Base-by-base conservation (phyloP, 2,329 filamentous ascomycete genomes). In the Pyrenochaeta sp. region DNA sequence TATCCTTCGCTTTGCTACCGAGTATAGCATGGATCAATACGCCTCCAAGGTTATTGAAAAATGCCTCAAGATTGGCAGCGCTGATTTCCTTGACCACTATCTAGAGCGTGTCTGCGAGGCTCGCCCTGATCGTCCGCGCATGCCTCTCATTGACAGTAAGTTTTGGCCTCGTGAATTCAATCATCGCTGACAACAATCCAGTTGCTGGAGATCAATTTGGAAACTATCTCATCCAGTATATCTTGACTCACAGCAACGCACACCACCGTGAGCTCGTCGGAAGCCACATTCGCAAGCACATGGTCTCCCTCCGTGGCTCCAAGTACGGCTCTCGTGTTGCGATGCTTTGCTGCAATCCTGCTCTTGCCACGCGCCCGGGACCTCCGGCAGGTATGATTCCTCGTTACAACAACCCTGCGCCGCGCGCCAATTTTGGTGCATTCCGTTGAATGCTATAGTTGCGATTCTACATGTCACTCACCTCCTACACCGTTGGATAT, bases 21-120 rank as follows among this genome's bases (percentile, higher is more conserved):
- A 97, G 77, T 99, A 98, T 79, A 98, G 94, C 78, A 97, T 96
- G 85, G 95, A 99, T 67, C 95, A 99, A 72, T 99, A 97, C 73
- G 96, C 95, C 37, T 99, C 95, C 55, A 99, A 99, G 78, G 95
- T 99, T 39, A 94, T 99, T 56, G 94, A 99, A 79, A 99, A 99
- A 79, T 99, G 95, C 69, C 86, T 99, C 64, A 99, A 99, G 82
- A 96, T 99, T 78, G 92, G 94, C 39, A 91, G 92, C 23, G 79
- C 84, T 21, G 94, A 98, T 41, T 99, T 99, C 72, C 84, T 99
- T 37, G 86, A 92, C 56, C 91, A 92, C 57, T 99, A 98, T 72
- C 87, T 99, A 54, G 90, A 96, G 74, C 90, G 93, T 56, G 92
- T 99, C 56, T 98, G 93, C 74, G 94, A 97, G 75, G 92, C 92